phyloP scores from a whole-genome alignment of 2,329 filamentous ascomycete genomes.

The Penicillium sp. region DNA sequence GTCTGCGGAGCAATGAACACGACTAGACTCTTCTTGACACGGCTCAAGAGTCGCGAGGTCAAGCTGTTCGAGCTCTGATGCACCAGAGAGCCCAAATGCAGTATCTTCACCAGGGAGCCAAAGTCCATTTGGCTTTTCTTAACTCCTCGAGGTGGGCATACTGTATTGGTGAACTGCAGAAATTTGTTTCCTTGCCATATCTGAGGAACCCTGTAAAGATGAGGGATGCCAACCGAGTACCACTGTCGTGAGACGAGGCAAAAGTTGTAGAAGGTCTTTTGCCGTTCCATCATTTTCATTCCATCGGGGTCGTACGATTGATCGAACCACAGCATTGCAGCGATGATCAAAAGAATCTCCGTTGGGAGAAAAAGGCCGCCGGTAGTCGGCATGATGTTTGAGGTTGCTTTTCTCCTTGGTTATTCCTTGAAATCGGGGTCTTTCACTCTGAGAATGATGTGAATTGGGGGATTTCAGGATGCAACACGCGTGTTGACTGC shows the following conservation, averaged over 20 bases:
- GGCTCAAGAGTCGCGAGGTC: slow-evolving; percentile 52
- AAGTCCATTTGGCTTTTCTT: slow-evolving; percentile 41
- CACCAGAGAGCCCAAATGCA: slow-evolving; percentile 52
- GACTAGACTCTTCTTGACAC: slow-evolving; percentile 48
- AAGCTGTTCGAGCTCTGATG: slow-evolving; percentile 54
- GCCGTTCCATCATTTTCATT: slow-evolving; percentile 23
- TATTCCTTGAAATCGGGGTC: neutral
- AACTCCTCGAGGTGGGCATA: slow-evolving; percentile 46
- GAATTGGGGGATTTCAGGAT: neutral
- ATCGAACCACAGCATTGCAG: neutral
- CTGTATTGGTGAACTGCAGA: slow-evolving; percentile 48
- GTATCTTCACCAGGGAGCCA: slow-evolving; percentile 45
- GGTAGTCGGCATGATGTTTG: neutral
- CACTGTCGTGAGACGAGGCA: slow-evolving; percentile 51
- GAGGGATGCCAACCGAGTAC: slow-evolving; percentile 48
- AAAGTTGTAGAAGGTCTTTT: slow-evolving; percentile 46
- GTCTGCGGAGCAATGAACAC: slow-evolving; percentile 54
- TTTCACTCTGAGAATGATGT: too few relatives aligned
- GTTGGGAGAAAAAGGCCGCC: neutral
- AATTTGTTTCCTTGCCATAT: slow-evolving; percentile 48
- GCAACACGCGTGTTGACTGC: too few relatives aligned
- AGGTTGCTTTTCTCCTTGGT: neutral
- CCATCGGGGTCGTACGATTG: neutral
- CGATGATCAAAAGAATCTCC: slow-evolving; percentile 2
- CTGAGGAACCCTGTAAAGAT: slow-evolving; percentile 49